Conservation (phyloP, 2,329 filamentous ascomycete species). For the Aspergillus piperis region DNA sequence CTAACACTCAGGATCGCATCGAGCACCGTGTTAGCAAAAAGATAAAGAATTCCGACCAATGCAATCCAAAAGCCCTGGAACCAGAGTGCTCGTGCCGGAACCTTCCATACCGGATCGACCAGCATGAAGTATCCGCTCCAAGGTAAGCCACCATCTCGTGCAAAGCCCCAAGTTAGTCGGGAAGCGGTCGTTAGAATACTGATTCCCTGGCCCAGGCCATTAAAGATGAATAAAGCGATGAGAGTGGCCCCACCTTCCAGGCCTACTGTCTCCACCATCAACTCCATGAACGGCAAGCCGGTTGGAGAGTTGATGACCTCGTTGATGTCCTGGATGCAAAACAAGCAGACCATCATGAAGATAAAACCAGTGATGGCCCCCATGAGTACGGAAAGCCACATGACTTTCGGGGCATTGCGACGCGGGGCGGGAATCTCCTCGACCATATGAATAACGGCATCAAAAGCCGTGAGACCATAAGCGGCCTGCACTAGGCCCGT, state of each 20-base stretch:
- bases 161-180: constrained; percentile 57
- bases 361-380: constrained; percentile 54
- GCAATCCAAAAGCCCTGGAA: constrained; percentile 51
- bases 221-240: constrained; percentile 59
- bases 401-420: constrained; percentile 53
- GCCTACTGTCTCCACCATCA: constrained; percentile 46
- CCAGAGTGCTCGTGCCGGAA: constrained; percentile 56
- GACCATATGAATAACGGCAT: constrained; percentile 61
- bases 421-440: constrained; percentile 58
- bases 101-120: constrained; percentile 54
- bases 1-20: constrained; percentile 58
- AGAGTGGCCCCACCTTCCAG: constrained; percentile 49
- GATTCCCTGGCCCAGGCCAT: constrained; percentile 57
- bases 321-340: constrained; percentile 52
- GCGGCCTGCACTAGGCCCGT: constrained; percentile 59
- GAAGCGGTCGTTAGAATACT: constrained; percentile 55
- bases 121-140: constrained; percentile 50
- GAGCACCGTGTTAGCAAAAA: constrained; percentile 57
- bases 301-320: constrained; percentile 41
- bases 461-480: constrained; percentile 60
- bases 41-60: constrained; percentile 57
- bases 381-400: constrained; percentile 55
- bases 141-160: constrained; percentile 54
- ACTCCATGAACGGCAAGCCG: constrained; percentile 53
- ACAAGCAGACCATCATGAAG: constrained; percentile 56